Evolutionary conservation across 495 filamentous ascomycete genomes (phyloP).

Genomic region (Annulohypoxylon stygium): DNA sequence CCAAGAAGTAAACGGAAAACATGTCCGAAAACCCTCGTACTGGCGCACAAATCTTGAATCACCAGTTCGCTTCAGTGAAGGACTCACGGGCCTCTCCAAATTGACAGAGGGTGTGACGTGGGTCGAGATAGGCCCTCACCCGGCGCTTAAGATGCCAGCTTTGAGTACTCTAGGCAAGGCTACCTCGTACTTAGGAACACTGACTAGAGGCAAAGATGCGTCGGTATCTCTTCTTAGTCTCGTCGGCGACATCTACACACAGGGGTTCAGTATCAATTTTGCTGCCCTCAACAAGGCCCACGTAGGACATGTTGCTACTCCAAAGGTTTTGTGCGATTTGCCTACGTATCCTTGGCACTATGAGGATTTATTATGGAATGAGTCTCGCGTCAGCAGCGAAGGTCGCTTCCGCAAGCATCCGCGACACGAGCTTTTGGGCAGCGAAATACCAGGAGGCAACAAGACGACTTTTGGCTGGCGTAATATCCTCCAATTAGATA

Average conservation of each 20-base stretch:
- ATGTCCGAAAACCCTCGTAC: slow-evolving; percentile 48
- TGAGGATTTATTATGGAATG: slow-evolving; percentile 51
- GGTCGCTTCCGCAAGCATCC: slow-evolving; percentile 48
- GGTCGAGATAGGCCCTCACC: slow-evolving; percentile 71
- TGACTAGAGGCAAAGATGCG: not conserved
- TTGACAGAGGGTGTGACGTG: slow-evolving; percentile 39
- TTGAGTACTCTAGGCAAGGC: not conserved
- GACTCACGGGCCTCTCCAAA: slow-evolving; percentile 51
- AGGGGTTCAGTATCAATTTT: not conserved
- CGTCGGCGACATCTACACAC: not conserved
- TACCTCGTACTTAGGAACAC: slow-evolving; percentile 1
- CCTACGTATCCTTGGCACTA: slow-evolving; percentile 61
- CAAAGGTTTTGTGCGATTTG: slow-evolving; percentile 43
- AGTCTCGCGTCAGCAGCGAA: slow-evolving; percentile 53
- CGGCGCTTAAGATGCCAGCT: slow-evolving; percentile 56
- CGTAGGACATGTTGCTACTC: not conserved
- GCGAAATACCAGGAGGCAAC: slow-evolving; percentile 21
- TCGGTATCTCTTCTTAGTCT: not conserved
- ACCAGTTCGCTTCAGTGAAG: slow-evolving; percentile 55
- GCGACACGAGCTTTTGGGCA: slow-evolving; percentile 57
- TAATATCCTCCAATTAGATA: slow-evolving; percentile 49
- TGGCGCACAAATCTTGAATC: slow-evolving; percentile 59
- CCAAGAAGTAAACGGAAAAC: not conserved
- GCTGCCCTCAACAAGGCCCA: slow-evolving; percentile 2
- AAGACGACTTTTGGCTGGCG: slow-evolving; percentile 61